Conservation (phyloP, 768 basidiomycete species). For the Russula sp. region DNA sequence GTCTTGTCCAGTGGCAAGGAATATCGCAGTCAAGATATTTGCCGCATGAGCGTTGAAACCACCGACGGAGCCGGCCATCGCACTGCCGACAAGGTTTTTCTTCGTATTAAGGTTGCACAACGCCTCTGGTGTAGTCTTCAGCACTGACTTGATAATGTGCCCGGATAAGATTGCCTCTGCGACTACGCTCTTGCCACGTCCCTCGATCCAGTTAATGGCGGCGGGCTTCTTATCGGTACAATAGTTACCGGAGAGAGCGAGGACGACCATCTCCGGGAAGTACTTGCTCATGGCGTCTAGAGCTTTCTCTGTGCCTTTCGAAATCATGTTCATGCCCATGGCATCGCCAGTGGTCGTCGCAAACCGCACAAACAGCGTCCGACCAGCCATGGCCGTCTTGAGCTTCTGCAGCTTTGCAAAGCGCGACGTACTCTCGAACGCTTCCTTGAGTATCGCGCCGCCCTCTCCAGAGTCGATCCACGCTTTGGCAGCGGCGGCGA, state of each 20-base stretch:
- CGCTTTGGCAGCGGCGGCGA: constrained; percentile 78
- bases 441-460: constrained; percentile 65
- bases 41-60: constrained; percentile 99
- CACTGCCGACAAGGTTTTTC: constrained; percentile 97
- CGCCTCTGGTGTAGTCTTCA: constrained; percentile 93
- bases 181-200: constrained; percentile 95
- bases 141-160: constrained; percentile 77
- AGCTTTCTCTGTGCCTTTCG: constrained; percentile 95
- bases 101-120: constrained; percentile 89
- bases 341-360: constrained; percentile 95
- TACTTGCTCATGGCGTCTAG: constrained; percentile 70
- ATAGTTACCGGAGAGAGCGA: constrained; percentile 95
- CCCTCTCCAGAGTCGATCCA: constrained; percentile 89
- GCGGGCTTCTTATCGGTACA: constrained; percentile 99
- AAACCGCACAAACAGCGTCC: constrained; percentile 91
- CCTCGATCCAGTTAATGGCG: constrained; percentile 99
- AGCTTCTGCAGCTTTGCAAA: constrained; percentile 84
- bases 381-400: constrained; percentile 88
- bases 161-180: constrained; percentile 94
- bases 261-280: constrained; percentile 89
- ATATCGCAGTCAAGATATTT: constrained; percentile 94
- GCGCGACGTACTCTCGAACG: constrained; percentile 92
- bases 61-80: constrained; percentile 97
- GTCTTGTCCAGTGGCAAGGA: constrained; percentile 95
- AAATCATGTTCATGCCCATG: constrained; percentile 99